These are phyloP conservation scores for Patellifolia procumbens DNA, from an alignment of 179 eudicot genomes.

Conservation along the genomic window DNA sequence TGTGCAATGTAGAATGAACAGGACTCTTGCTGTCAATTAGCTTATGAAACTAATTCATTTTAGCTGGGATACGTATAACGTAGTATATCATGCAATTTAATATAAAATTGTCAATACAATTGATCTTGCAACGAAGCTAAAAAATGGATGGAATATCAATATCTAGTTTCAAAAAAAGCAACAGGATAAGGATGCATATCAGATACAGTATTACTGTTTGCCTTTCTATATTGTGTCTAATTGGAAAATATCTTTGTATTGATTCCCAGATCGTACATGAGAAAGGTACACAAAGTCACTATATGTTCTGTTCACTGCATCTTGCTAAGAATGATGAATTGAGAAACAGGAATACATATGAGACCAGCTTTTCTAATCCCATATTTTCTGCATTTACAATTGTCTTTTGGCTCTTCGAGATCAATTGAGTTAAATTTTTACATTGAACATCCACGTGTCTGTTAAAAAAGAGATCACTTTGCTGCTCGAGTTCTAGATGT, in stretches of 20 bases:
- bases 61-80: too few species aligned
- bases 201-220: background rate
- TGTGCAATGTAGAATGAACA: background rate
- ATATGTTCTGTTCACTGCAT: conserved; percentile 21
- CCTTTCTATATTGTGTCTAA: background rate
- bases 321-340: conserved; percentile 10
- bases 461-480: background rate
- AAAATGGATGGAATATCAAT: background rate
- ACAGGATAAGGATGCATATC: background rate
- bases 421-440: conserved; percentile 8
- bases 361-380: conserved; percentile 3
- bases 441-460: background rate
- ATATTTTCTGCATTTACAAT: background rate
- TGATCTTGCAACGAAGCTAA: background rate
- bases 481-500: conserved; percentile 7
- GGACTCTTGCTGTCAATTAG: background rate
- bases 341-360: conserved; percentile 2
- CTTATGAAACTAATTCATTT: too few species aligned
- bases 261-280: conserved; percentile 1
- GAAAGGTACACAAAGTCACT: conserved; percentile 7
- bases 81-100: background rate
- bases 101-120: background rate
- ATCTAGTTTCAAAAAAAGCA: background rate
- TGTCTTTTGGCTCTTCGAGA: conserved; percentile 24
- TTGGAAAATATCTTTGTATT: conserved; percentile 13